A percentile compares a stretch with the other conserved stretches of the same genome.
These are phyloP conservation scores for Magnaporthiopsis incrustans DNA, from an alignment of 2,329 filamentous ascomycete genomes.

Conservation along the genomic window DNA sequence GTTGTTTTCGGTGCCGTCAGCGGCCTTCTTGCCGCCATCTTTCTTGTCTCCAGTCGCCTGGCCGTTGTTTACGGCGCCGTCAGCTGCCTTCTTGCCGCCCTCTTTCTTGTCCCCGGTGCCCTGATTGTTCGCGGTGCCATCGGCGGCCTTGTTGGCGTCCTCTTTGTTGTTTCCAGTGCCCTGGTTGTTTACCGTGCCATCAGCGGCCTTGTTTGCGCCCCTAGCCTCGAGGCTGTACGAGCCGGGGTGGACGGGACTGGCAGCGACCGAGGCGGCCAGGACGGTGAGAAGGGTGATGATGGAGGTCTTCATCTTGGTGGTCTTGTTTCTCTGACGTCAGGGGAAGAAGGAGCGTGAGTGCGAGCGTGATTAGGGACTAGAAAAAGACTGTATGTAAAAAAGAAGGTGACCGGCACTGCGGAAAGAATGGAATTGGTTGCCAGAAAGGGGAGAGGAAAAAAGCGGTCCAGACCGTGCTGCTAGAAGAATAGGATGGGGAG, in stretches of 20 bases:
- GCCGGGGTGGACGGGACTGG: neutral
- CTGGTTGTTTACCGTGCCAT: neutral
- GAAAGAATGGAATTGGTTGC: slow-evolving; percentile 1
- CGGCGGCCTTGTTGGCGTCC: neutral
- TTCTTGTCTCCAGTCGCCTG: neutral
- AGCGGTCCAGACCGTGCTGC: neutral
- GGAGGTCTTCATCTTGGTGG: slow-evolving; percentile 2
- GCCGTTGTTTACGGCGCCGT: too few relatives aligned
- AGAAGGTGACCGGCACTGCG: slow-evolving; percentile 4
- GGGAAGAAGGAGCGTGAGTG: neutral
- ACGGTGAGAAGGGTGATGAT: neutral
- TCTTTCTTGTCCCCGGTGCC: neutral
- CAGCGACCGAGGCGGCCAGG: slow-evolving; percentile 4
- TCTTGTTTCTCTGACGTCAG: neutral
- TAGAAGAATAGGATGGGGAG: neutral
- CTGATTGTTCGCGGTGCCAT: neutral
- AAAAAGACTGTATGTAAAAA: neutral
- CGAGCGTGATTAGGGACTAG: neutral
- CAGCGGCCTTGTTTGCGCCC: neutral
- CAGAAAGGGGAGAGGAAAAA: neutral
- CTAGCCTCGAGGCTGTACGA: neutral
- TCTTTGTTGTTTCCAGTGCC: neutral
- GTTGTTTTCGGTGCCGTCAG: neutral
- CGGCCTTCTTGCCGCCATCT: neutral
- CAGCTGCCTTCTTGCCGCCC: neutral